Conservation (phyloP, 306 rosid species). For the Fragaria vesca region DNA sequence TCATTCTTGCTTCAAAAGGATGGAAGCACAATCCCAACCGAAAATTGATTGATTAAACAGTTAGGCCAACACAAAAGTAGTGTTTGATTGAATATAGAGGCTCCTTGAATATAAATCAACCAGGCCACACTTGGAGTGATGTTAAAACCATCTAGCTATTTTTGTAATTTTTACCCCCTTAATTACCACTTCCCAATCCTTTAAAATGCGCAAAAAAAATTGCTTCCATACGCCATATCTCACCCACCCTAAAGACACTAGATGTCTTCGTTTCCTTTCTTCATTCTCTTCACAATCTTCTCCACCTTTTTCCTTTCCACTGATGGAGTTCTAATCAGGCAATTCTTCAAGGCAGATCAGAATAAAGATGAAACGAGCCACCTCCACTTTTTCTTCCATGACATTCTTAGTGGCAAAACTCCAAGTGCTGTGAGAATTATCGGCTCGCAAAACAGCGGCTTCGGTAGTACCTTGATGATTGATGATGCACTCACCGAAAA, state of each 20-base stretch:
- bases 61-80: not conserved
- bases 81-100: conserved; percentile 11
- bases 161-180: not conserved
- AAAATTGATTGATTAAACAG: not conserved
- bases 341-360: not conserved
- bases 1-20: conserved; percentile 9
- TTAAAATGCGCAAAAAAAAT: not conserved
- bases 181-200: not conserved
- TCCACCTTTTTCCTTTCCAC: not conserved
- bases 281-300: conserved; percentile 14
- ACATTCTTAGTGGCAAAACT: conserved; percentile 23
- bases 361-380: not conserved
- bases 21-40: not conserved
- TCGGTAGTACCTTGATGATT: conserved; percentile 18
- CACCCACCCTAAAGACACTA: not conserved
- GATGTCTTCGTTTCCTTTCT: conserved; percentile 8
- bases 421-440: conserved; percentile 20
- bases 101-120: conserved; percentile 11
- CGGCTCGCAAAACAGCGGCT: not conserved
- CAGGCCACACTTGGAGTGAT: not conserved
- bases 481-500: conserved; percentile 30
- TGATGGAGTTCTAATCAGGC: conserved; percentile 24
- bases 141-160: not conserved
- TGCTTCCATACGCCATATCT: not conserved
- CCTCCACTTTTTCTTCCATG: conserved; percentile 36